These are phyloP conservation scores for Prinsepia uniflora DNA, from an alignment of 306 rosid species.

Conservation along the genomic window DNA sequence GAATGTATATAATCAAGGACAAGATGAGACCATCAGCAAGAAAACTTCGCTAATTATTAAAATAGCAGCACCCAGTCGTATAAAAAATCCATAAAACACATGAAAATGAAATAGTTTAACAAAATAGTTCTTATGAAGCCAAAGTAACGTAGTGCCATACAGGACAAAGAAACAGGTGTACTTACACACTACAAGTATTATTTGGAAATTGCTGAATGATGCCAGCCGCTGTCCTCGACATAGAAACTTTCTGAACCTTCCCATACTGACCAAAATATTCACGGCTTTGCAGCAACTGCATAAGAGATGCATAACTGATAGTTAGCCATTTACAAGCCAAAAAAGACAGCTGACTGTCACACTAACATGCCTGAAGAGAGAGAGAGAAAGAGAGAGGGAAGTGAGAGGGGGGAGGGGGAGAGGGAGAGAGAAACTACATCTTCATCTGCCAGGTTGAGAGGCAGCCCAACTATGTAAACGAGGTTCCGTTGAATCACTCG, in stretches of 20 bases:
- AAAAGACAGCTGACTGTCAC: background rate
- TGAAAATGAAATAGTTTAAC: background rate
- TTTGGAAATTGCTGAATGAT: slow-evolving; percentile 94
- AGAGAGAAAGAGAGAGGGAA: background rate
- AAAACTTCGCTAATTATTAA: background rate
- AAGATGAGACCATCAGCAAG: background rate
- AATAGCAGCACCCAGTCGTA: background rate
- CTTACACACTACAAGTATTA: slow-evolving; percentile 99
- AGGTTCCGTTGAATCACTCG: slow-evolving; percentile 98
- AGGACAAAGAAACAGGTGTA: slow-evolving; percentile 1
- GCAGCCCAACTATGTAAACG: slow-evolving; percentile 91
- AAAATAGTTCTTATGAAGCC: background rate
- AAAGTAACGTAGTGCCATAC: background rate
- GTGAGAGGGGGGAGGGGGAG: slow-evolving; percentile 1
- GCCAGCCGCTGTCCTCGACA: slow-evolving; percentile 97
- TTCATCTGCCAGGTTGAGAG: slow-evolving; percentile 76
- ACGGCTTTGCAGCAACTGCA: slow-evolving; percentile 79
- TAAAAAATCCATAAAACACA: background rate
- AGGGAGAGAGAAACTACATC: slow-evolving; percentile 52
- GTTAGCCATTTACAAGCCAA: background rate
- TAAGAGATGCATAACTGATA: slow-evolving; percentile 9
- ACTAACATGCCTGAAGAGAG: background rate
- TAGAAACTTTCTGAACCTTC: slow-evolving; percentile 93
- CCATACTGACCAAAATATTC: slow-evolving; percentile 99
- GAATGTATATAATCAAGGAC: background rate